phyloP scores from a whole-genome alignment of 1,284 basidiomycete genomes.

The Ustilago tritici region DNA sequence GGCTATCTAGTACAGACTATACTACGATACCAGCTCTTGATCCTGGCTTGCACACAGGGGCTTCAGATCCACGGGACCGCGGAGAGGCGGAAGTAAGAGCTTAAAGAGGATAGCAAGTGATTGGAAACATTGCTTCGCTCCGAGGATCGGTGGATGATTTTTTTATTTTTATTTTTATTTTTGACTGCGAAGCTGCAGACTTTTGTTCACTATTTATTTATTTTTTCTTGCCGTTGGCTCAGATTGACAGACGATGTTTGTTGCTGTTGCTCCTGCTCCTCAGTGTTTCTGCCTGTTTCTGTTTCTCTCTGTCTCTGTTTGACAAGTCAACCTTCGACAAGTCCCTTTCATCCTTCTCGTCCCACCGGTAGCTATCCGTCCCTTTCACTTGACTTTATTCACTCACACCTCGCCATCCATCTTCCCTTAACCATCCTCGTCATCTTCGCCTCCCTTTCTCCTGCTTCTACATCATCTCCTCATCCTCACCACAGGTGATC shows the following conservation, averaged over 20 bases:
- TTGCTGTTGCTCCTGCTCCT: background rate
- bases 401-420: conserved; percentile 1
- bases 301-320: conserved; percentile 3
- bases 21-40: background rate
- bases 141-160: conserved; percentile 8
- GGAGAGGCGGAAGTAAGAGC: conserved; percentile 3
- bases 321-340: conserved; percentile 6
- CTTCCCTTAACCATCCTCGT: conserved; percentile 13
- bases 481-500: conserved; percentile 4
- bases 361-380: conserved; percentile 11
- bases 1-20: background rate
- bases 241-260: background rate
- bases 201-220: background rate
- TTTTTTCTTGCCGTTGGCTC: background rate
- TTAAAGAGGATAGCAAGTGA: background rate
- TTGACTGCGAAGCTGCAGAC: conserved; percentile 5
- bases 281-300: background rate
- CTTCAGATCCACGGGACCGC: background rate
- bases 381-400: conserved; percentile 4
- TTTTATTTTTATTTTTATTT: no score
- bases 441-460: conserved; percentile 6
- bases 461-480: conserved; percentile 4
- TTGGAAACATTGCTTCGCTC: background rate
- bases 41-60: background rate
- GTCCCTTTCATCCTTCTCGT: conserved; percentile 5